Evolutionary conservation across 768 basidiomycete species (phyloP), one percentile per base, ranked within the genome.

Genomic region (Asterophora parasitica): DNA sequence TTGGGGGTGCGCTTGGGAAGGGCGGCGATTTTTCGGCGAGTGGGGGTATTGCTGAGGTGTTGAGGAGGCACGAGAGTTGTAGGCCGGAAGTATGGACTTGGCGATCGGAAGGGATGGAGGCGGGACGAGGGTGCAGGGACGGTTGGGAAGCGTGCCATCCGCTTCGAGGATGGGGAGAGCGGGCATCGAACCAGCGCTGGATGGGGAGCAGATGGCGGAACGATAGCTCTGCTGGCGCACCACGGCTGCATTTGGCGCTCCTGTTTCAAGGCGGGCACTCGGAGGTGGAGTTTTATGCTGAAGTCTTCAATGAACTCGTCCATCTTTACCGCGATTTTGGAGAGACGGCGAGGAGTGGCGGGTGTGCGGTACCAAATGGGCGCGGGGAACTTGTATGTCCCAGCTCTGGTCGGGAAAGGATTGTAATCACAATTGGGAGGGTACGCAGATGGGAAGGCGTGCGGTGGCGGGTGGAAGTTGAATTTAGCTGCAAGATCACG

Each of bases 291-390:
- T 31, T 65, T 67, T 0, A 53, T 27, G 0, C 38, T 39, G 26
- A 68, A 62, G 4, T 57, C 48, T 0, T 51, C 23, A 5, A 48
- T 36, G 3, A 67, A 51, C 0, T 60, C 60, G 13, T 65, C 56
- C n/a, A 70, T 48, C 19, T 67, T 60, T 4, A 65, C 46, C 1
- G 40, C 19, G 0, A 48, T 1, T 0, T 38, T 48, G 23, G 16
- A 1, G 4, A 26, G 35, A 1, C 38, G 36, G 5, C 20, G 8
- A 19, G 11, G 30, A 1, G 41, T 38, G 3, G 64, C 44, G 11
- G 66, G 59, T 36, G 42, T 59, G 9, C 70, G 66, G 37, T 35
- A 32, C 72, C 72, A 73, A 4, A 44, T 10, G 7, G 68, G 65
- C 0, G 60, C n/a, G 7, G 67, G 54, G 37, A 70, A 67, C 8